Base-by-base conservation (phyloP, 805 yeast genomes). In the Sungouiella thailandica region DNA sequence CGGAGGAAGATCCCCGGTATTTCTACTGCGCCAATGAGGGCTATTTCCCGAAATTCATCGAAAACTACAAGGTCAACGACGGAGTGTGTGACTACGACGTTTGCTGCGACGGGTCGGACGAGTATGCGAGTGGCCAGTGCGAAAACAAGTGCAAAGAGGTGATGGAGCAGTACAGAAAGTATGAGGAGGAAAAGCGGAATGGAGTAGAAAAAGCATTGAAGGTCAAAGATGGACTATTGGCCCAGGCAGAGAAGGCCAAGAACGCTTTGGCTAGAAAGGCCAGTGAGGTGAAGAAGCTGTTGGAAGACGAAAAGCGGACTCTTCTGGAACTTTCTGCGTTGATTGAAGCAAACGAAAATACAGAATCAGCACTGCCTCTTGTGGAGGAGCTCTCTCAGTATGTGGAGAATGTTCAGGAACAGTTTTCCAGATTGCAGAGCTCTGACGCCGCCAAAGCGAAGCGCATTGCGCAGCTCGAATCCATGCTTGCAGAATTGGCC, bases 101-200 rank as follows among this genome's bases (percentile, higher is more conserved):
- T 8, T 93, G 98, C 58, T 93, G 98, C 59, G 98, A 93, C 60
- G 97, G 98, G 7, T 73, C 87, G 1, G 98, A 93, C 58, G 98
- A 93, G 55, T 55, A 60, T 34, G n/a, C 46, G 17, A 45, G 52
- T 5, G 63, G 60, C 2, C 18, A 31, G 3, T 87, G 95, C 53
- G 72, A 75, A 4, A 65, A 74, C 43, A 64, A 58, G 24, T 83
- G 93, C 51, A 50, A 48, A 1, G 70, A 72, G 37, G 72, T 83
- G 35, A 62, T 66, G 16, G 49, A 48, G 1, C 70, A 62, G 32
- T 68, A 66, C 40, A 43, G 35, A 5, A 28, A 34, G 13, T 31
- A 31, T 17, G 13, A 35, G 19, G 17, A 13, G 5, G 6, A 26
- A 11, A 29, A 28, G 22, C 23, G 19, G 24, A 17, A 16, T 5